These are phyloP conservation scores for Candolleomyces efflorescens DNA, from an alignment of 768 basidiomycete genomes.

Conservation along the genomic window DNA sequence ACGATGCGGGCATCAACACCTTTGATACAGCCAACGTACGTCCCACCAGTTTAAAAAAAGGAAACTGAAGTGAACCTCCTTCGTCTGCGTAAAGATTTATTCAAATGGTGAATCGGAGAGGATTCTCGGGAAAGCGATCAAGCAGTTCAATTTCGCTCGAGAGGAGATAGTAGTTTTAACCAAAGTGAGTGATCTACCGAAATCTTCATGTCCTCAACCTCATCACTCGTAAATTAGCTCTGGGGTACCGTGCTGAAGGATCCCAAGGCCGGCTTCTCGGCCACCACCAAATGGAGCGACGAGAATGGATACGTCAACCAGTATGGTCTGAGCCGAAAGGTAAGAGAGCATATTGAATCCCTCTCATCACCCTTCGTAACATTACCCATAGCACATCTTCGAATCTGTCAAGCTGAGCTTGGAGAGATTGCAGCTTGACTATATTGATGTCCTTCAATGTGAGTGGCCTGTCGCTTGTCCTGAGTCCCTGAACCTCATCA, in stretches of 20 bases:
- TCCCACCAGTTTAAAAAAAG: too few relatives aligned
- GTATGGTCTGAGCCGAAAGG: constrained; percentile 38
- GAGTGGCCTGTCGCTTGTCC: too few relatives aligned
- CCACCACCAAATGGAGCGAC: too few relatives aligned
- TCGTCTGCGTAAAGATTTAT: constrained; percentile 54
- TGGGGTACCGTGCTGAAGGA: too few relatives aligned
- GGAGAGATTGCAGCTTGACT: constrained; percentile 67
- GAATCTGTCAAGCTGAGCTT: constrained; percentile 59
- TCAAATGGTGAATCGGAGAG: constrained; percentile 64
- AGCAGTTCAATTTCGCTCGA: constrained; percentile 58
- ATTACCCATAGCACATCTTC: constrained; percentile 83
- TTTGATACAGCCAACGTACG: constrained; percentile 54
- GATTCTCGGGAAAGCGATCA: constrained; percentile 70
- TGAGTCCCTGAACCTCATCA: too few relatives aligned
- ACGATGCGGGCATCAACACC: constrained; percentile 58
- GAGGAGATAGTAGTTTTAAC: constrained; percentile 77
- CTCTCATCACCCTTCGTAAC: too few relatives aligned
- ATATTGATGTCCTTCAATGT: constrained; percentile 75
- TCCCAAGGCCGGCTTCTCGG: too few relatives aligned
- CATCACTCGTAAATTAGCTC: too few relatives aligned
- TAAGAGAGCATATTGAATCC: too few relatives aligned
- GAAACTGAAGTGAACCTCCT: too few relatives aligned
- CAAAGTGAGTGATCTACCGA: too few relatives aligned
- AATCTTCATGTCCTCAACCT: too few relatives aligned
- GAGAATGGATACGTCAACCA: constrained; percentile 54